Evolutionary conservation across 441 rosid species (phyloP), one percentile per base, ranked within the genome.

Genomic region (Capsella rubella): DNA sequence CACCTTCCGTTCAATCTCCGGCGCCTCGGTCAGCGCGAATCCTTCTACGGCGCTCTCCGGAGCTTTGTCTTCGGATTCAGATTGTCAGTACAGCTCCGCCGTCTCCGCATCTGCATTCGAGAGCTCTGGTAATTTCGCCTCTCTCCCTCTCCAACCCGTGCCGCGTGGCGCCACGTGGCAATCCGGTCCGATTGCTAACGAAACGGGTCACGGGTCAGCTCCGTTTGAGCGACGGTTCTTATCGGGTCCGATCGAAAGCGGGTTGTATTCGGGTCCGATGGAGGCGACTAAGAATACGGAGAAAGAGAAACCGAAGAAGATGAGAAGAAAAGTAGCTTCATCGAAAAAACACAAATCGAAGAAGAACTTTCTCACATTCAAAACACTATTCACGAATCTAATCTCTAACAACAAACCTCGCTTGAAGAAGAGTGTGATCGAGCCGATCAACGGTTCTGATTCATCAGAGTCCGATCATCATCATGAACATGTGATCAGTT

Each of bases 21-120:
- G 95, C 37, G 95, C 95, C 5, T 89, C 92, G 18, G 86, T 87
- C 60, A 80, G 95, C 71, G 92, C 95, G 62, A 89, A 89, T 78
- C 59, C 79, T 32, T 86, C 95, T 1, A 80, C 91, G 32, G 79
- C 82, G 1, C 85, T 82, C 46, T 82, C 90, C 35, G 79, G 67
- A 45, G 5, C 67, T 12, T 4, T 29, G 0, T n/a, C 67, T 1
- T 63, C 67, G 28, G 67, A 63, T 29, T 45, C 67, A 4, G 67
- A 45, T 29, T 45, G 40, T 45, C 6, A 2, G 5, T 3, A 45
- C 2, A 63, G 27, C 54, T 63, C 67, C 35, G 25, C 67, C 68
- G 55, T 79, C 85, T 8, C 78, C 77, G 84, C 89, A 10, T 77
- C 88, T 54, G 81, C 84, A 3, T 87, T 87, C 57, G 87, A 85